phyloP scores from a whole-genome alignment of 2,329 filamentous ascomycete species.

The Diaporthe longicolla region DNA sequence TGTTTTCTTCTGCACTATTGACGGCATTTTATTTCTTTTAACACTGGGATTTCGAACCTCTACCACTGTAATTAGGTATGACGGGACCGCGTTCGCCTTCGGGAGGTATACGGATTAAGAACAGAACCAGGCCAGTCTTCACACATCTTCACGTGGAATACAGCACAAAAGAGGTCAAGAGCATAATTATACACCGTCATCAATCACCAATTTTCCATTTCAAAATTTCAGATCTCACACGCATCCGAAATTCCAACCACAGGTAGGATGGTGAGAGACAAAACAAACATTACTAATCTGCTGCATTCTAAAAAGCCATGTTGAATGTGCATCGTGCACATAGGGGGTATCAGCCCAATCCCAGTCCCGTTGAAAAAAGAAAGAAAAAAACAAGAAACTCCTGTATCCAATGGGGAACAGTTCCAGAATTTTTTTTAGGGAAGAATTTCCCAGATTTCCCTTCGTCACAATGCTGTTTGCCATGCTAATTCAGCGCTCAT shows the following conservation, averaged over 20 bases:
- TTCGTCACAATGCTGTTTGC: conserved; percentile 23
- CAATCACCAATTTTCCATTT: conserved; percentile 3
- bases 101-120: no score
- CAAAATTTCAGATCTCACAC: neutral
- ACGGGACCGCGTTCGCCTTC: no score
- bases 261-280: neutral
- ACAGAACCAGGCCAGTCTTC: no score
- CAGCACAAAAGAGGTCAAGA: no score
- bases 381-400: neutral
- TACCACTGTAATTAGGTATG: no score
- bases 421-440: neutral
- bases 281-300: conserved; percentile 17
- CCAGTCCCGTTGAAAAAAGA: neutral
- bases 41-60: no score
- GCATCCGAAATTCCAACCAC: neutral
- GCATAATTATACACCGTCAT: neutral
- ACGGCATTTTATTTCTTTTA: no score
- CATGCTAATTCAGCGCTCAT: neutral
- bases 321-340: conserved; percentile 41
- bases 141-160: no score
- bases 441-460: neutral
- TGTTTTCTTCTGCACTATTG: no score
- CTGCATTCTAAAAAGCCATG: conserved; percentile 30
- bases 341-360: conserved; percentile 40
- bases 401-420: neutral